phyloP scores from a whole-genome alignment of 768 basidiomycete genomes.

The Psilocybe cubensis region DNA sequence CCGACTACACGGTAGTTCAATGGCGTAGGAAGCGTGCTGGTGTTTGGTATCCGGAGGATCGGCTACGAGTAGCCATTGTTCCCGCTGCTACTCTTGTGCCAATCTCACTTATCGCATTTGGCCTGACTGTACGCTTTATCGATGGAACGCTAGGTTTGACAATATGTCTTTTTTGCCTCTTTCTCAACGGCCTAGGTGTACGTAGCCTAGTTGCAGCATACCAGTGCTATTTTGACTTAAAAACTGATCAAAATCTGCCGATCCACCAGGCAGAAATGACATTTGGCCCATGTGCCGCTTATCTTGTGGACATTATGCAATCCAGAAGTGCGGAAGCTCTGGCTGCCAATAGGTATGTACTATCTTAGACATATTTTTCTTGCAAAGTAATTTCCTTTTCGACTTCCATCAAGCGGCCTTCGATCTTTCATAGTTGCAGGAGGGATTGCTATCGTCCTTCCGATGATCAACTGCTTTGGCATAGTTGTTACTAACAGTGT shows the following conservation, averaged over 20 bases:
- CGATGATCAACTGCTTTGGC: no score
- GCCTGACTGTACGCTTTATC: slow-evolving; percentile 51
- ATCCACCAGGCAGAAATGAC: slow-evolving; percentile 51
- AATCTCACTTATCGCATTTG: slow-evolving; percentile 47
- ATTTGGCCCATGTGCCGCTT: slow-evolving; percentile 54
- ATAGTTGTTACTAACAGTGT: no score
- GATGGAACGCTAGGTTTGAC: slow-evolving; percentile 48
- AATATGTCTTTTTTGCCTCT: slow-evolving; percentile 54
- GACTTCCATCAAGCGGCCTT: background rate
- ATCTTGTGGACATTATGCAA: slow-evolving; percentile 60
- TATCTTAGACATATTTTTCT: background rate
- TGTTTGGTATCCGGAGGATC: slow-evolving; percentile 67
- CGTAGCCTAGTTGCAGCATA: background rate
- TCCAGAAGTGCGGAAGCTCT: slow-evolving; percentile 59
- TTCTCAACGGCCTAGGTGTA: slow-evolving; percentile 68
- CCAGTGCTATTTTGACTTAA: slow-evolving; percentile 12
- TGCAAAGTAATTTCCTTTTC: no score
- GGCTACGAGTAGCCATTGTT: slow-evolving; percentile 51
- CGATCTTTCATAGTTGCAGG: no score
- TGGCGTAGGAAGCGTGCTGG: slow-evolving; percentile 54
- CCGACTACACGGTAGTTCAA: slow-evolving; percentile 50
- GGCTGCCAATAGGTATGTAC: slow-evolving; percentile 50
- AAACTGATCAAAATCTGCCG: background rate
- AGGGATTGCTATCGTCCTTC: no score
- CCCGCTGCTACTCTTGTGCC: slow-evolving; percentile 54